phyloP scores from a whole-genome alignment of 2,329 filamentous ascomycete genomes.

The Gnomoniopsis sp. region DNA sequence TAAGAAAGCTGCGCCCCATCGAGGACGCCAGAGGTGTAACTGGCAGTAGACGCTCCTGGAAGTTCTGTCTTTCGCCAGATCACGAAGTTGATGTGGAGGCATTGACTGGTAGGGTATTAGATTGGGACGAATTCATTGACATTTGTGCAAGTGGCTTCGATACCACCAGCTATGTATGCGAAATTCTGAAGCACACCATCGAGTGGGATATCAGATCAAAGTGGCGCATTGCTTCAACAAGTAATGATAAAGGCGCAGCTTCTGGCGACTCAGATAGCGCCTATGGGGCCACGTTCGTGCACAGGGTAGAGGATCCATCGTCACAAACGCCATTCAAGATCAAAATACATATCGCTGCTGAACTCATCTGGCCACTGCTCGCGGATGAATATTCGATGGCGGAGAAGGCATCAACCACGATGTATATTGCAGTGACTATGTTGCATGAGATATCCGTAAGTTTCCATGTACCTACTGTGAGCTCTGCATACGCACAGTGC shows the following conservation, averaged over 20 bases:
- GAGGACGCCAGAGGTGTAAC: background rate
- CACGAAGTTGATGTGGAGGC: background rate
- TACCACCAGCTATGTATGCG: constrained; percentile 6
- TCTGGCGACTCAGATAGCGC: too few relatives aligned
- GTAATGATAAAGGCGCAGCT: too few relatives aligned
- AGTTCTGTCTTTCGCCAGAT: background rate
- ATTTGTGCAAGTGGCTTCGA: background rate
- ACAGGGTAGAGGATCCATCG: background rate
- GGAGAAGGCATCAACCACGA: constrained; percentile 13
- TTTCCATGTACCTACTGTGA: background rate
- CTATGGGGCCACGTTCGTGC: too few relatives aligned
- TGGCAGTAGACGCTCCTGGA: background rate
- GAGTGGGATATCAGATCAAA: background rate
- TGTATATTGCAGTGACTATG: constrained; percentile 6
- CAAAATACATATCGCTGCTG: background rate
- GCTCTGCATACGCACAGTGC: too few relatives aligned
- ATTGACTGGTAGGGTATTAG: background rate
- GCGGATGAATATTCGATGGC: constrained; percentile 11
- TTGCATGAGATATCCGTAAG: constrained; percentile 14
- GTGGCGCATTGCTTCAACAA: background rate
- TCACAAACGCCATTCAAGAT: background rate
- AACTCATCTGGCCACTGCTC: constrained; percentile 13
- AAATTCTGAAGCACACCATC: constrained; percentile 8
- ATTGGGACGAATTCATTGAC: background rate
- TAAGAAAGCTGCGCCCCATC: constrained; percentile 1